Evolutionary conservation across 257 asterid species (phyloP).

Genomic region (Rehmannia glutinosa): DNA sequence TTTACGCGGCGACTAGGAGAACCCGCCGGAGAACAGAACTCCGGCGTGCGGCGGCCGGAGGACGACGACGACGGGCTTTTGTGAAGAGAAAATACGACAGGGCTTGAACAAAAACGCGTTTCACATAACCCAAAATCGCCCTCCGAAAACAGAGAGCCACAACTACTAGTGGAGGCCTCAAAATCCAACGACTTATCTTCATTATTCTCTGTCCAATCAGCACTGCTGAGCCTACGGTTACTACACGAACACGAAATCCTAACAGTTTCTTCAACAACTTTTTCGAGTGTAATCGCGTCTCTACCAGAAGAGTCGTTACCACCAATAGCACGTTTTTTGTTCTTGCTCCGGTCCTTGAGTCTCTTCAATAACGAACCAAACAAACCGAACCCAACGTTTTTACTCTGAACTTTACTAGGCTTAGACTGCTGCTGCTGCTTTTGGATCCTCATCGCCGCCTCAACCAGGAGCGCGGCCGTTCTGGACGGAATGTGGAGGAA

Average conservation of each 20-base stretch:
- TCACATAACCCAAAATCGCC: slow-evolving; percentile 22
- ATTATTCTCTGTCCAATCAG: slow-evolving; percentile 30
- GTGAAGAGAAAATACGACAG: slow-evolving; percentile 50
- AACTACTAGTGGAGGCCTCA: slow-evolving; percentile 37
- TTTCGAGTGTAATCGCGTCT: neutral
- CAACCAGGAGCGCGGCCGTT: slow-evolving; percentile 65
- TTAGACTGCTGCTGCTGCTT: slow-evolving; percentile 45
- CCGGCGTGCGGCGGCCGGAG: slow-evolving; percentile 55
- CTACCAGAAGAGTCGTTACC: neutral
- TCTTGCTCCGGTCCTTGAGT: slow-evolving; percentile 54
- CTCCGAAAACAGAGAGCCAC: slow-evolving; percentile 26
- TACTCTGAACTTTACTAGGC: slow-evolving; percentile 31
- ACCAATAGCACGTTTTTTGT: slow-evolving; percentile 31
- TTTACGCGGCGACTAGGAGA: slow-evolving; percentile 54
- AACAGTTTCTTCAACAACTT: neutral
- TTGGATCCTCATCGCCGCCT: slow-evolving; percentile 84
- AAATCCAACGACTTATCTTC: slow-evolving; percentile 41
- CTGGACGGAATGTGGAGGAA: slow-evolving; percentile 60
- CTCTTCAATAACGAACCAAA: slow-evolving; percentile 56
- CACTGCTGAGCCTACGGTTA: slow-evolving; percentile 32
- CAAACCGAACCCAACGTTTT: slow-evolving; percentile 42
- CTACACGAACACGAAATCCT: slow-evolving; percentile 31
- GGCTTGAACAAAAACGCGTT: slow-evolving; percentile 37
- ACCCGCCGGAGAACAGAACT: slow-evolving; percentile 56
- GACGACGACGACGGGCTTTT: slow-evolving; percentile 44